Evolutionary conservation across 441 rosid species (phyloP), one percentile per base, ranked within the genome.

Genomic region (Codiaeum variegatum): DNA sequence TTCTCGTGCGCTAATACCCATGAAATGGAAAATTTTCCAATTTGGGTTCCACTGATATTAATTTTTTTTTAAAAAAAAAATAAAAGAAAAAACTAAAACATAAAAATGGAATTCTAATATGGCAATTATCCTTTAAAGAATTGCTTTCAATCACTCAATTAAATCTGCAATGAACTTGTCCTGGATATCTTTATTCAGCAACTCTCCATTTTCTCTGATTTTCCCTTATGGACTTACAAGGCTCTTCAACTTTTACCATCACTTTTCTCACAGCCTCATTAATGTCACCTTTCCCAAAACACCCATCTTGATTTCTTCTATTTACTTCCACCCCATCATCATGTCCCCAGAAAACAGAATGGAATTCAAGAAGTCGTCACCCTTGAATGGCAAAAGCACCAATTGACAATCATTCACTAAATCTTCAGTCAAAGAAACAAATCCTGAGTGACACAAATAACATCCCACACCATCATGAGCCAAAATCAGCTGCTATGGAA

Each of bases 351-450:
- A 77, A 6, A 66, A 26, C n/a, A 79, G 79, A 72, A 65, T 79
- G 23, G 85, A 56, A 70, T 84, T 84, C 40, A 84, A 69, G 82
- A 77, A 77, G 40, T 79, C 85, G 51, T 81, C 83, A 0, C 82
- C 83, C 68, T 79, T 83, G 3, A 81, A 18, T 8, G 86, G 86
- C 76, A 83, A 21, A 36, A 83, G 58, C 9, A 77, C 86, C 70
- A 83, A 49, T 24, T 80, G 79, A 63, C 84, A 73, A 5, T 83
- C 81, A 24, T 73, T 75, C 26, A 79, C 16, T 26, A 79, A 26
- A 21, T 71, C 81, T 79, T 84, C 85, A 5, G 75, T 61, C n/a
- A 81, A 19, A 0, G 83, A 84, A 73, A 83, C 77, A 15, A 73
- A 77, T 10, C 87, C 83, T 1, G 80, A 69, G 28, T 84, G 87